Conservation (phyloP, 176 grass and related monocot genomes). For the Musa beccarii region DNA sequence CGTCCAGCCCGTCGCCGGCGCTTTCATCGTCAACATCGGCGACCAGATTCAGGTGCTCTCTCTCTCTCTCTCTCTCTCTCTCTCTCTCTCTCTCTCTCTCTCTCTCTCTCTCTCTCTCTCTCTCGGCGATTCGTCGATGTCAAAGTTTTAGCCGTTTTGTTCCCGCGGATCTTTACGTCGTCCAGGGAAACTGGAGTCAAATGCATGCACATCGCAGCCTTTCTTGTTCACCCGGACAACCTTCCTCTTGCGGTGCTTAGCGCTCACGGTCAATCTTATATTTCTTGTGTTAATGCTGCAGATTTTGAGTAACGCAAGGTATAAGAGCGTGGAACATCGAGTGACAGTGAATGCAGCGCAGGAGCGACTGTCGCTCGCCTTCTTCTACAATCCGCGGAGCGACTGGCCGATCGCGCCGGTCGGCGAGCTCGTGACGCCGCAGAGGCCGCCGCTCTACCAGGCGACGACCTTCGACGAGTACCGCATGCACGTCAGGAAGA, state of each 20-base stretch:
- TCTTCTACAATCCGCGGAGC: conserved; percentile 79
- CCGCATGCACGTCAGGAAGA: conserved; percentile 48
- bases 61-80: neutral
- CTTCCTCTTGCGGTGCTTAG: too few species aligned
- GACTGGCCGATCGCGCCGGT: conserved; percentile 49
- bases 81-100: neutral
- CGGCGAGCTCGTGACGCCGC: conserved; percentile 30
- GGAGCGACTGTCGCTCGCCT: conserved; percentile 70
- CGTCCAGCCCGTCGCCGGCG: conserved; percentile 45
- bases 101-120: neutral
- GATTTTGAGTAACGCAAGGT: conserved; percentile 65
- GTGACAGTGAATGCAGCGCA: conserved; percentile 43
- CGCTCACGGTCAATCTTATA: neutral
- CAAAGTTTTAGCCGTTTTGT: neutral
- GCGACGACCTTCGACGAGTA: conserved; percentile 77
- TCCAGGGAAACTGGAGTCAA: neutral
- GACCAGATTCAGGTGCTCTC: conserved; percentile 66
- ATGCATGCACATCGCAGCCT: neutral
- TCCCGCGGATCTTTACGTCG: neutral
- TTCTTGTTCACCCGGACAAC: too few species aligned
- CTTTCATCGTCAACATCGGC: conserved; percentile 78
- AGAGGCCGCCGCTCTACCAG: conserved; percentile 52
- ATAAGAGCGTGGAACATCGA: conserved; percentile 77
- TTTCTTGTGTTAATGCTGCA: neutral
- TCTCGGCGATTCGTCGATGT: neutral